Conservation (phyloP, 2,329 filamentous ascomycete species). For the Pestalotiopsis sp. region DNA sequence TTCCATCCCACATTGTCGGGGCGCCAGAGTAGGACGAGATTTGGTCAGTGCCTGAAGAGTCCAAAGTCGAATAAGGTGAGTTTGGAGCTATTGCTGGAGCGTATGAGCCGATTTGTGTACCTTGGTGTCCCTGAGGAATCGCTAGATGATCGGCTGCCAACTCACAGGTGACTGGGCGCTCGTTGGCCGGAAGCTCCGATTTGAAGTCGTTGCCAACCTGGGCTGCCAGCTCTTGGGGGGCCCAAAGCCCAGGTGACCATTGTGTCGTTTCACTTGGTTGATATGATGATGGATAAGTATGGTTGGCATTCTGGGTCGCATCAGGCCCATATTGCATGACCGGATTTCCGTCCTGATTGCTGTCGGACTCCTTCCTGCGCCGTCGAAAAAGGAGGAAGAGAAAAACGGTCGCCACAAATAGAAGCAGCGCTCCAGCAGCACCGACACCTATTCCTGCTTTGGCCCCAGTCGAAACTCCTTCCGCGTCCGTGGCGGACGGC, state of each 20-base stretch:
- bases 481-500: not conserved
- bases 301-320: not conserved
- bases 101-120: not conserved
- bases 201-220: slow-evolving; percentile 9
- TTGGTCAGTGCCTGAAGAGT: not conserved
- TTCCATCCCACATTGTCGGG: slow-evolving; percentile 4
- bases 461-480: slow-evolving; percentile 10
- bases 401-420: slow-evolving; percentile 3
- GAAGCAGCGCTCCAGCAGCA: slow-evolving; percentile 6
- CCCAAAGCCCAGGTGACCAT: not conserved
- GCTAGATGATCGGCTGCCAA: not conserved
- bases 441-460: slow-evolving; percentile 16
- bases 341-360: not conserved
- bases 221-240: not conserved
- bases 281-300: slow-evolving; percentile 1
- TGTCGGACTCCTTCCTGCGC: not conserved
- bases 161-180: slow-evolving; percentile 7
- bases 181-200: slow-evolving; percentile 14
- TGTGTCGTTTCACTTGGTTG: not conserved
- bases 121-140: not conserved
- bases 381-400: slow-evolving; percentile 6
- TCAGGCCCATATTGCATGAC: not conserved
- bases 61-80: not conserved
- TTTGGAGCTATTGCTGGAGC: slow-evolving; percentile 3
- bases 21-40: slow-evolving; percentile 1